These are phyloP conservation scores for Myxozyma geophila DNA, from an alignment of 805 yeast species.

Conservation along the genomic window DNA sequence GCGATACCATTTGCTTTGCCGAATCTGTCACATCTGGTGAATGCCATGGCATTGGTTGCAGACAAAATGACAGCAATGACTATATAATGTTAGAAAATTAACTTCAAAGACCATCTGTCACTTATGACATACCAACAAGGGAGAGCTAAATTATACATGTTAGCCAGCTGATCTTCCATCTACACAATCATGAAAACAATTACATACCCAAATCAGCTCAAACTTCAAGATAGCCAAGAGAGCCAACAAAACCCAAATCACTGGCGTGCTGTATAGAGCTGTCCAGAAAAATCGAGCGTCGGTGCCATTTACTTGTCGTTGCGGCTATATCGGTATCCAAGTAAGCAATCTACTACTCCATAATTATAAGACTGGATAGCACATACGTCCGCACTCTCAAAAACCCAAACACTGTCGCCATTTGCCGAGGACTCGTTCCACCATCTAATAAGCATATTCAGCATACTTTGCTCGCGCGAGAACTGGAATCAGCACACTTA, in stretches of 20 bases:
- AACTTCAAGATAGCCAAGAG: slow-evolving; percentile 78
- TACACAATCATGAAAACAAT: not conserved
- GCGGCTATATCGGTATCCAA: slow-evolving; percentile 43
- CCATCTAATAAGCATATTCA: slow-evolving; percentile 60
- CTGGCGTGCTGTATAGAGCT: slow-evolving; percentile 74
- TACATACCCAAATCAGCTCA: slow-evolving; percentile 59
- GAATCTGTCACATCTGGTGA: slow-evolving; percentile 89
- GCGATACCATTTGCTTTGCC: slow-evolving; percentile 79
- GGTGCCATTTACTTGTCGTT: slow-evolving; percentile 76
- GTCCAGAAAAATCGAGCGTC: slow-evolving; percentile 91
- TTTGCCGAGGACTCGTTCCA: slow-evolving; percentile 82
- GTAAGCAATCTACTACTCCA: not conserved
- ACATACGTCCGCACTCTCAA: slow-evolving; percentile 73
- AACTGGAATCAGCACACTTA: not conserved
- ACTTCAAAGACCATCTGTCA: not conserved
- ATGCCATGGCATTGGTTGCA: slow-evolving; percentile 83
- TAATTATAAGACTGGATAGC: not conserved
- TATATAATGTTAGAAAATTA: slow-evolving; percentile 48
- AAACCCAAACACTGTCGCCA: slow-evolving; percentile 82
- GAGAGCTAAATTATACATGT: slow-evolving; percentile 33
- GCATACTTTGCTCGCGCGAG: not conserved
- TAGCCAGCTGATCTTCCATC: not conserved
- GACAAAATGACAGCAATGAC: slow-evolving; percentile 72
- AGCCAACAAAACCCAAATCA: slow-evolving; percentile 74
- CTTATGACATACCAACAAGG: slow-evolving; percentile 37